Base-by-base conservation (phyloP, 768 basidiomycete species). In the Agaricus subrufescens region DNA sequence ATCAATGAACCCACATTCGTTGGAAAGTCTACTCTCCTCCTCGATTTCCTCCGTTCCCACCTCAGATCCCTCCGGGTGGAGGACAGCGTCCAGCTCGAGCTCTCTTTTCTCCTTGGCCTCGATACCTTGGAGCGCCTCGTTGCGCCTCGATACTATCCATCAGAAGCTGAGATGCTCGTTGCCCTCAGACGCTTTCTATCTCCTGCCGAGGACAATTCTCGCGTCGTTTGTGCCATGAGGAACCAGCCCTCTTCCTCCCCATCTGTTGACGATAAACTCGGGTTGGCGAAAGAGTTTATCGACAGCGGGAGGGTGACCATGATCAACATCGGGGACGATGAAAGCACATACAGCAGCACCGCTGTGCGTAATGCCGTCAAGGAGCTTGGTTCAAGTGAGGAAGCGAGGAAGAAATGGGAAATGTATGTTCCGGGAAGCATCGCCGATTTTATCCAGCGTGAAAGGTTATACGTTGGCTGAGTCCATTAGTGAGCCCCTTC, bases 1-100 rank as follows among this genome's bases (percentile, higher is more conserved):
- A 82, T 92, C 58, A 83, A 94, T 66, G 91, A 93, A 63, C 92
- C 94, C 10, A 91, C 87, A 0, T 97, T 98, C 67, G 88, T 90
- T 26, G 83, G 85, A 15, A 98, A 98, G 71, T 86, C 89, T 12
- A 69, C 67, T 10, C 70, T 75, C 42, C 71, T 96, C 29, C 80
- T 76, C 47, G 62, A 64, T 6, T 86, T 80, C 63, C 74, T 91
- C 40, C 69, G 62, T 4, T 14, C 37, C 23, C 45, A 39, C 25
- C 14, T 44, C 60, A 62, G 12, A 72, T 75, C 26, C 60, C 81
- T 29, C 31, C 40, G 19, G 7, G 15, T 10, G 3, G 34, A 58
- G 67, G 44, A 62, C 30, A 30, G 57, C 31, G 51, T 29, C 58
- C 23, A 66, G 34, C 67, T 77, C 3, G 76, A 80, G 57, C 69